Conservation (phyloP, 2,329 filamentous ascomycete genomes). For the Knufia petricola region DNA sequence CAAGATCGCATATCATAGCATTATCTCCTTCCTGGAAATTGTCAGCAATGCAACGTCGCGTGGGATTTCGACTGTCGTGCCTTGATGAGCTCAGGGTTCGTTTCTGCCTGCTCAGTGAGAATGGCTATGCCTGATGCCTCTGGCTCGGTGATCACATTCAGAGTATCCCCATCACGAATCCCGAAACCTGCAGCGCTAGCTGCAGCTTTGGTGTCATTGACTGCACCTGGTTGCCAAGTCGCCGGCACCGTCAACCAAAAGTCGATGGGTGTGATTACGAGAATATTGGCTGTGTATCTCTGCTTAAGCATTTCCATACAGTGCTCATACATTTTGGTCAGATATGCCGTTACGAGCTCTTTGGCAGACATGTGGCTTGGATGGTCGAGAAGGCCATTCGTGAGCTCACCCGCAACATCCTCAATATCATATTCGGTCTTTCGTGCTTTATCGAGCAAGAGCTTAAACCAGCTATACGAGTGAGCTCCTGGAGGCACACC, state of each 20-base stretch:
- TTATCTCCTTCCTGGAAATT: conserved; percentile 1
- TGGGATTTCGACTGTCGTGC: no score
- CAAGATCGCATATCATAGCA: conserved; percentile 17
- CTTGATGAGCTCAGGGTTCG: neutral
- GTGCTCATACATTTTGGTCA: conserved; percentile 20
- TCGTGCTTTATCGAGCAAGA: conserved; percentile 22
- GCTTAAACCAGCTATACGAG: conserved; percentile 26
- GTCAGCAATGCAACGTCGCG: no score
- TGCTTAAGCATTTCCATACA: conserved; percentile 11
- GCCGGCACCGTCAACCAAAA: conserved; percentile 20
- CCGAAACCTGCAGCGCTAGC: conserved; percentile 16
- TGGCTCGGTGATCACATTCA: conserved; percentile 17
- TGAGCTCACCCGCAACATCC: conserved; percentile 9
- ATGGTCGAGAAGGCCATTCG: conserved; percentile 17
- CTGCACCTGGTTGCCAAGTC: conserved; percentile 14
- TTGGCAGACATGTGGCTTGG: conserved; percentile 19
- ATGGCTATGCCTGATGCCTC: conserved; percentile 23
- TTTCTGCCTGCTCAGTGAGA: neutral
- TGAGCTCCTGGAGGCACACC: conserved; percentile 21
- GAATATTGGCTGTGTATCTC: conserved; percentile 16
- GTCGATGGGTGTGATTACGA: conserved; percentile 13
- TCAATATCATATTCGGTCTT: conserved; percentile 21
- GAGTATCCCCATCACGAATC: conserved; percentile 9
- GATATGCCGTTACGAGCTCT: conserved; percentile 23
- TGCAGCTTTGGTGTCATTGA: conserved; percentile 7